Conservation (phyloP, 257 asterid genomes). For the Fraxinus americana region DNA sequence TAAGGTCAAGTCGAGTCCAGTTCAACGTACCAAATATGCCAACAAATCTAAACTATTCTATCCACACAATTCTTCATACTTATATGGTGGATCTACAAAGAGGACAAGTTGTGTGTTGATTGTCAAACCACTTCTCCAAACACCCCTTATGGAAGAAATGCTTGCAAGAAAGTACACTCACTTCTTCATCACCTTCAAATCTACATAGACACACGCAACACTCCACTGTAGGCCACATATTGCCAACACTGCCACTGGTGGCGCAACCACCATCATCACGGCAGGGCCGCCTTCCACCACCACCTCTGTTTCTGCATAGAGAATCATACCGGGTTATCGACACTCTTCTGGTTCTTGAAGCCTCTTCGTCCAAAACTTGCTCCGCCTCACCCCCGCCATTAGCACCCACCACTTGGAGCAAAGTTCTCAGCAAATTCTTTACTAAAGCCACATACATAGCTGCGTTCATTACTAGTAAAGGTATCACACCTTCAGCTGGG, state of each 20-base stretch:
- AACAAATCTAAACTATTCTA: background rate
- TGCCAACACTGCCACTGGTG: background rate
- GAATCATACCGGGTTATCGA: conserved; percentile 20
- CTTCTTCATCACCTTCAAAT: conserved; percentile 54
- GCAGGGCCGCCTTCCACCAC: background rate
- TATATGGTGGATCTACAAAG: conserved; percentile 57
- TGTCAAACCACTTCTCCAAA: conserved; percentile 63
- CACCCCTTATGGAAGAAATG: conserved; percentile 71
- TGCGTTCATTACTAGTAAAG: conserved; percentile 26
- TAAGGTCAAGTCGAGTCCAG: background rate
- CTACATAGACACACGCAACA: conserved; percentile 60
- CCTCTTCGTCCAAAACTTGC: background rate
- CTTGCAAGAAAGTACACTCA: conserved; percentile 68
- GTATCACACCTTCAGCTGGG: conserved; percentile 28
- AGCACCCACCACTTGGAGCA: conserved; percentile 20
- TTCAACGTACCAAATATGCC: background rate
- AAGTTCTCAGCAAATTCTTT: conserved; percentile 10
- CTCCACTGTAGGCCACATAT: conserved; percentile 17
- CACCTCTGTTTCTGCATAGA: background rate
- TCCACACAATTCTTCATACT: background rate
- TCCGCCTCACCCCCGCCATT: background rate
- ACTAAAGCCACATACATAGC: conserved; percentile 22
- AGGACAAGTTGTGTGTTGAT: conserved; percentile 59
- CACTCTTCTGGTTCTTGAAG: conserved; percentile 15
- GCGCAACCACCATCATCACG: no score